Base-by-base conservation (phyloP, 2,329 filamentous ascomycete species). In the Aspergillus chevalieri region DNA sequence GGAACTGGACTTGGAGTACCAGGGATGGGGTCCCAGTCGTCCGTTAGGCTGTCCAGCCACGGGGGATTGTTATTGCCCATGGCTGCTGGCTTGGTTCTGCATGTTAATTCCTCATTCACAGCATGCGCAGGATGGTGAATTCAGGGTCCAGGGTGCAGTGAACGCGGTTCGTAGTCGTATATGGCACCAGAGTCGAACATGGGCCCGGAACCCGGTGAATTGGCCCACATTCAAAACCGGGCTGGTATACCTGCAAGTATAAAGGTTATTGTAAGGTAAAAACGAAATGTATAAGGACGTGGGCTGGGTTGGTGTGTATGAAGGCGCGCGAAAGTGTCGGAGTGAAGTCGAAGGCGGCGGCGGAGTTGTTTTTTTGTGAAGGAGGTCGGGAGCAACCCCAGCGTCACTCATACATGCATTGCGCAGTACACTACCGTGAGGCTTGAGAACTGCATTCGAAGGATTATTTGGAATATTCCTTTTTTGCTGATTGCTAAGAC, bases 1-100 rank as follows among this genome's bases (percentile, higher is more conserved):
- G 64, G 62, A 17, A 47, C 48, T 8, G 63, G 64, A 38, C 59
- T 66, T 15, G 69, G 70, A 17, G 68, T 68, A 30, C 55, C 60
- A 51, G 65, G 68, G 49, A 65, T 59, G 14, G 68, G 67, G 6
- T 66, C 62, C 71, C 71, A 74, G 60, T 74, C 71, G 52, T 74
- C 71, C 14, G 68, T 69, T 10, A 73, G 66, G 46, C 63, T 68
- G 52, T 73, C 68, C 43, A 74, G 68, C 71, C 71, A 74, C 61
- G 70, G 71, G 59, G 69, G 63, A 45, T 59, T 59, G 48, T 56
- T 53, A 47, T 56, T 54, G 52, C 59, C 57, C 65, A 68, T 68
- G 55, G 15, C 36, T 44, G 42, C n/a, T 44, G 42, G 10, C 15
- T 15, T 43, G n/a, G 24, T 44, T 43, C 22, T 44, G 42, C 10